A percentile compares a stretch with the other conserved stretches of the same genome.
Conservation (phyloP, 2,329 filamentous ascomycete genomes). For the Diaporthe destruens region DNA sequence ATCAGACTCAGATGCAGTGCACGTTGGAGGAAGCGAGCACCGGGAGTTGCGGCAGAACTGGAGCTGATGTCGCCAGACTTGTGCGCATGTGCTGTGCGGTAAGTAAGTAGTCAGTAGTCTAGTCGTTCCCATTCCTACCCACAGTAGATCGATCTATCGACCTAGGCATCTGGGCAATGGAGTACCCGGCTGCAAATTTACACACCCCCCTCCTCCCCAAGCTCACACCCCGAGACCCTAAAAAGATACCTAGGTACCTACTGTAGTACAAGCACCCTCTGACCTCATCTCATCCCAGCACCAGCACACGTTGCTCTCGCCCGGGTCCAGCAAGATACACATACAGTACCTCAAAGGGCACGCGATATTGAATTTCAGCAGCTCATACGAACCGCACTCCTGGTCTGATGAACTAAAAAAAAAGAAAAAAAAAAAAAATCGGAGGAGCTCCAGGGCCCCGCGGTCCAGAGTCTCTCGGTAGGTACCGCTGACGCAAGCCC, state of each 20-base stretch:
- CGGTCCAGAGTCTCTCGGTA: slow-evolving; percentile 7
- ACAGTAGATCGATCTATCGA: not conserved
- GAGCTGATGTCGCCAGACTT: slow-evolving; percentile 20
- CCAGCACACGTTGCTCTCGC: not conserved
- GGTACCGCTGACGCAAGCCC: not conserved
- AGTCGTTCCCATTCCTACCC: not conserved
- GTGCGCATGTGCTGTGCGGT: too few species aligned
- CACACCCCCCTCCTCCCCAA: not conserved
- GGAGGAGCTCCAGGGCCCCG: slow-evolving; percentile 2
- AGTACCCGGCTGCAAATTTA: not conserved
- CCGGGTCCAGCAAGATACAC: not conserved
- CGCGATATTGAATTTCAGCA: not conserved
- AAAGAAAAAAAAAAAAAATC: not conserved
- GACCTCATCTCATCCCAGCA: slow-evolving; percentile 18
- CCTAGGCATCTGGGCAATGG: too few species aligned
- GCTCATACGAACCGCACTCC: not conserved
- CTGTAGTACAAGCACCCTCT: too few species aligned
- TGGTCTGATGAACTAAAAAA: not conserved
- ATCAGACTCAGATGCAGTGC: not conserved
- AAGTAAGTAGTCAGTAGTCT: too few species aligned
- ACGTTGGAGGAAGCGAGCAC: not conserved
- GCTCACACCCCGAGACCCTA: not conserved
- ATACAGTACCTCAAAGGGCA: not conserved
- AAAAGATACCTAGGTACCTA: not conserved
- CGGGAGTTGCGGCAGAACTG: slow-evolving; percentile 17